Evolutionary conservation across 345 rosid species (phyloP), one percentile per base, ranked within the genome.

Genomic region (Barbarea vulgaris): DNA sequence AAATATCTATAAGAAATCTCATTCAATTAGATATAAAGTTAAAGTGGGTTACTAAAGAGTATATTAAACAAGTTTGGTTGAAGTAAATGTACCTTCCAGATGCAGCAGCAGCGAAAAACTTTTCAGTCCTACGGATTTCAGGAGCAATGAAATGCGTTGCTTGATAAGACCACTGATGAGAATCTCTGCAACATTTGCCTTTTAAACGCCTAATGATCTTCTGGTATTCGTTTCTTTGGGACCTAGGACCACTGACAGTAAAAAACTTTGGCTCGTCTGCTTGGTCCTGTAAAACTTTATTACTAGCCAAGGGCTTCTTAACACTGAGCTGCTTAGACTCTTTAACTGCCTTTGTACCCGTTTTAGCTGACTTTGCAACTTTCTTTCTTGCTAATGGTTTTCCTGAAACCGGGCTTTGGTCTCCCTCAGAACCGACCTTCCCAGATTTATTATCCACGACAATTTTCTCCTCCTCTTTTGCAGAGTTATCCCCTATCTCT

Each of bases 81-180:
- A 30, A n/a, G 46, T 25, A 42, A 21, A 8, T 34, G 60, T 67
- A 84, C 89, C 87, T 81, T 83, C 87, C 86, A 70, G 87, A 84
- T 63, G 89, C 86, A 21, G 87, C 81, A 72, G 87, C 86, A 67
- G 87, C 87, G 9, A 86, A 86, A 54, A 92, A 83, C 74, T 90
- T 95, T 63, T 92, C 97, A 17, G 99, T 95, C 83, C 99, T 85
- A 46, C 91, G 84, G 78, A 92, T 89, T 58, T 85, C 87, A 39
- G 96, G 79, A 57, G 85, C 83, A 44, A 95, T 84, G 67, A 87
- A 90, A 62, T 95, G 99, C 41, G 99, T 95, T 74, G 97, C 98
- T 79, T 90, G 97, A 80, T 90, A 95, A 44, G 96, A 92, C 97
- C 99, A 95, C 14, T 89, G 93, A 83, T 95, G 97, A 80, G 97